These are phyloP conservation scores for Mycena pura DNA, from an alignment of 768 basidiomycete species.

Conservation along the genomic window DNA sequence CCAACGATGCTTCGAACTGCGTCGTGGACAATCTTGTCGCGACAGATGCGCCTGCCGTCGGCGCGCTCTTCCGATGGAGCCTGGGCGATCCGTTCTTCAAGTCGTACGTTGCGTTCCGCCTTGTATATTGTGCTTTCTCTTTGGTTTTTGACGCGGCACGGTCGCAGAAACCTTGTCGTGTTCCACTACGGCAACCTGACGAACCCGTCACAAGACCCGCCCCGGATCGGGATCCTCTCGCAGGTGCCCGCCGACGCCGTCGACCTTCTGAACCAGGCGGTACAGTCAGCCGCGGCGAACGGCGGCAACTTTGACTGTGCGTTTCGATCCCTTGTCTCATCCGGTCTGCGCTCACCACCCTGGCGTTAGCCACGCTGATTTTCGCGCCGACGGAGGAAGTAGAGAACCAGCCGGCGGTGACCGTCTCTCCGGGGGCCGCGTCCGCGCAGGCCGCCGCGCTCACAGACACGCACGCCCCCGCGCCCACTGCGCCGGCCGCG, in stretches of 20 bases:
- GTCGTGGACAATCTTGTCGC: conserved; percentile 59
- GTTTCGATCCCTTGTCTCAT: conserved; percentile 2
- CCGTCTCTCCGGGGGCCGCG: conserved; percentile 18
- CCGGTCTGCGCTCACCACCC: neutral
- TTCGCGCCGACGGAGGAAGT: conserved; percentile 44
- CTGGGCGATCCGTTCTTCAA: conserved; percentile 76
- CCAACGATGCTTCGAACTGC: conserved; percentile 51
- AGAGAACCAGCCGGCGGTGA: conserved; percentile 28
- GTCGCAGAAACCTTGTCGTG: conserved; percentile 59
- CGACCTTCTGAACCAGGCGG: conserved; percentile 42
- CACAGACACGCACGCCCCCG: conserved; percentile 2
- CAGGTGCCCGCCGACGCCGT: conserved; percentile 62
- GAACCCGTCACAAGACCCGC: conserved; percentile 69
- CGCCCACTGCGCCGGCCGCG: neutral
- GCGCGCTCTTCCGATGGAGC: conserved; percentile 71
- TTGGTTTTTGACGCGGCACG: neutral
- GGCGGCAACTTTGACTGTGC: conserved; percentile 48
- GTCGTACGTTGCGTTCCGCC: conserved; percentile 53
- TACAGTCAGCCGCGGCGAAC: conserved; percentile 42
- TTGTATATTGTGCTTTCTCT: neutral
- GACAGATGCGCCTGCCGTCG: conserved; percentile 64
- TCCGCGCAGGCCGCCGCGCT: conserved; percentile 12
- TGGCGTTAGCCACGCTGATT: conserved; percentile 38
- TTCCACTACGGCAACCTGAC: conserved; percentile 79
- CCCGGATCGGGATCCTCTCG: conserved; percentile 71